Evolutionary conservation across 192 early-diverging fungal genomes (phyloP), one percentile per base, ranked within the genome.

Genomic region (Entrophospora sp.): DNA sequence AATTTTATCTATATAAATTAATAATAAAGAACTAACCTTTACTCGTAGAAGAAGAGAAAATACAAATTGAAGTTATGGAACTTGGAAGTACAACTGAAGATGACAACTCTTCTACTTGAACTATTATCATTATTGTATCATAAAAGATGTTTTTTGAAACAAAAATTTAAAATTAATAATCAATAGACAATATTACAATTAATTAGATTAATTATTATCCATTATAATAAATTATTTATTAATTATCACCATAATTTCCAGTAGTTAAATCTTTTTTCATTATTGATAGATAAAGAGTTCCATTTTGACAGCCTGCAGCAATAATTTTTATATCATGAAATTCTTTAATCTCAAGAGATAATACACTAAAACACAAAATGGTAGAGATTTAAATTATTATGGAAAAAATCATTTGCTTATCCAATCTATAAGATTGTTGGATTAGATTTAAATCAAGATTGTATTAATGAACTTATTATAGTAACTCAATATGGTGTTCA

Each of bases 401-500:
- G 78, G 80, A 75, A 78, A 45, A 67, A 75, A 32, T 72, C 74
- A 18, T 80, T 81, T 68, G 76, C 75, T 7, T 75, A 81, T 52
- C 82, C 82, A 1, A 72, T 84, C 13, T 84, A 84, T 61, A 70
- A 78, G 2, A 77, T 84, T 18, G 40, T 57, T 0, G 68, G 72
- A 37, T 64, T 78, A 8, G 80, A 84, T 71, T 34, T 84, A 28
- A 84, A 84, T 28, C 65, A 76, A 34, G 79, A 84, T 66, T 76
- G 80, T 35, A 37, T 81, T 7, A 75, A 81, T 40, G 82, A 84
- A 38, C 61, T 84, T 0, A 71, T 84, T 22, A 70, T 84, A 4
- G 75, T 69, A 12, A 81, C 80, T 0, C 71, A 80, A 70, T 76
- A 80, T 45, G 82, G 82, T 1, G 73, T 80, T 1, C 64, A 66